These are phyloP conservation scores for Stephanocyclus meneghinianus DNA, from an alignment of 352 stramenopile species.

Conservation along the genomic window DNA sequence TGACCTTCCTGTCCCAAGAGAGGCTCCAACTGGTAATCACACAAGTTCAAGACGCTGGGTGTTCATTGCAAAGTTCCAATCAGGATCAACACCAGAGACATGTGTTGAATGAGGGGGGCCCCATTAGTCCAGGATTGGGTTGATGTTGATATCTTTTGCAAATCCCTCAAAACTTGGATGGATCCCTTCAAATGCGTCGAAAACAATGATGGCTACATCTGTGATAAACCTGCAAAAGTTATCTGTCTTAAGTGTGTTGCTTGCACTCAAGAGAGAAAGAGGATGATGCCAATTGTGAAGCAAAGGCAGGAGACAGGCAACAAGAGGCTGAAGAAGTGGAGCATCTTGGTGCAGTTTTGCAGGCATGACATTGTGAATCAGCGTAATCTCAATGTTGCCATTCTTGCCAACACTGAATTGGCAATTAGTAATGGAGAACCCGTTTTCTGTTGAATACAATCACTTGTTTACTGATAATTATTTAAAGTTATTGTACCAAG, in stretches of 20 bases:
- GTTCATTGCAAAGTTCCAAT: constrained; percentile 43
- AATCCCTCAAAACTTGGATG: constrained; percentile 6
- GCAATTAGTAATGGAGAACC: no score
- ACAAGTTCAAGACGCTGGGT: constrained; percentile 42
- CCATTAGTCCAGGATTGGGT: constrained; percentile 11
- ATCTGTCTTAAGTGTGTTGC: not conserved
- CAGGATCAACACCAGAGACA: constrained; percentile 16
- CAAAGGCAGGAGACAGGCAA: constrained; percentile 2
- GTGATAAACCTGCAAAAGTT: not conserved
- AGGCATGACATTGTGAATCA: no score
- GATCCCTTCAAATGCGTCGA: constrained; percentile 14
- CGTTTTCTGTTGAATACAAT: no score
- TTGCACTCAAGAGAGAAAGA: not conserved
- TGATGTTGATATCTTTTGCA: constrained; percentile 30
- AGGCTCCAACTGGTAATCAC: constrained; percentile 10
- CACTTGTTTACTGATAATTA: no score
- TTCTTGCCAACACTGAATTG: no score
- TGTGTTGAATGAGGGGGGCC: constrained; percentile 39
- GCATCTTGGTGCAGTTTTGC: no score
- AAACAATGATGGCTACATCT: constrained; percentile 36
- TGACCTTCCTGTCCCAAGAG: constrained; percentile 22
- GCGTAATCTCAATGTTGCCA: no score
- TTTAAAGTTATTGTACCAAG: no score
- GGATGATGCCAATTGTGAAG: not conserved
- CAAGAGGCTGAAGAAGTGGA: constrained; percentile 20